phyloP scores from a whole-genome alignment of 179 eudicot genomes.

The Silene noctiflora region DNA sequence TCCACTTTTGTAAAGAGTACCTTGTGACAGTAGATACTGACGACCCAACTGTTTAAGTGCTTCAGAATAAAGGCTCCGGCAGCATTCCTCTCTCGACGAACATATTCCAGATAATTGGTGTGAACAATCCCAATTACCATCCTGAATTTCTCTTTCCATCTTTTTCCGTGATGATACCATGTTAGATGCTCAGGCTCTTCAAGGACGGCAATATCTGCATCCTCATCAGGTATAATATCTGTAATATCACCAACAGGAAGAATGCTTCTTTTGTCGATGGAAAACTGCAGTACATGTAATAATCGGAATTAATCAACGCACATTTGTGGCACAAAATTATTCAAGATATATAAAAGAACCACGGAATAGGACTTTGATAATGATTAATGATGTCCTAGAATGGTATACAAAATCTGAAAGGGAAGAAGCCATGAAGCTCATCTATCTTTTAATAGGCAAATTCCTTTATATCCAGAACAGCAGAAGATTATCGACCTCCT shows the following conservation, averaged over 20 bases:
- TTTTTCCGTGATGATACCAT: constrained; percentile 96
- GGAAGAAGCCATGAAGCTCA: no score
- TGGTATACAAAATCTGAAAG: no score
- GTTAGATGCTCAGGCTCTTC: constrained; percentile 99
- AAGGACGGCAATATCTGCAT: constrained; percentile 92
- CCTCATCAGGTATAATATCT: constrained; percentile 73
- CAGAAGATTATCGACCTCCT: no score
- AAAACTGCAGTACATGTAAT: constrained; percentile 48
- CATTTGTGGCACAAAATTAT: no score
- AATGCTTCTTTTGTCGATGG: constrained; percentile 77
- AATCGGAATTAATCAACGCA: not conserved
- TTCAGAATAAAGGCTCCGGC: constrained; percentile 62
- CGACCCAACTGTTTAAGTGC: constrained; percentile 78
- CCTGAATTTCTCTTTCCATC: constrained; percentile 84
- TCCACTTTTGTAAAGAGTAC: constrained; percentile 45
- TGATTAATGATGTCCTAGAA: no score
- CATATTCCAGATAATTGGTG: constrained; percentile 91
- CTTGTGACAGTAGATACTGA: constrained; percentile 85
- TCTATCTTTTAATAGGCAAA: no score
- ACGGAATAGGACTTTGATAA: no score
- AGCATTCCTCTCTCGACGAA: constrained; percentile 79
- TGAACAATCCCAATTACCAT: constrained; percentile 82
- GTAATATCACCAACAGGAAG: constrained; percentile 92
- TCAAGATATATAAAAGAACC: no score
- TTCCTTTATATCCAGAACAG: no score